Evolutionary conservation across 2,329 filamentous ascomycete genomes (phyloP), one percentile per base, ranked within the genome.

Genomic region (Fusarium annulatum): DNA sequence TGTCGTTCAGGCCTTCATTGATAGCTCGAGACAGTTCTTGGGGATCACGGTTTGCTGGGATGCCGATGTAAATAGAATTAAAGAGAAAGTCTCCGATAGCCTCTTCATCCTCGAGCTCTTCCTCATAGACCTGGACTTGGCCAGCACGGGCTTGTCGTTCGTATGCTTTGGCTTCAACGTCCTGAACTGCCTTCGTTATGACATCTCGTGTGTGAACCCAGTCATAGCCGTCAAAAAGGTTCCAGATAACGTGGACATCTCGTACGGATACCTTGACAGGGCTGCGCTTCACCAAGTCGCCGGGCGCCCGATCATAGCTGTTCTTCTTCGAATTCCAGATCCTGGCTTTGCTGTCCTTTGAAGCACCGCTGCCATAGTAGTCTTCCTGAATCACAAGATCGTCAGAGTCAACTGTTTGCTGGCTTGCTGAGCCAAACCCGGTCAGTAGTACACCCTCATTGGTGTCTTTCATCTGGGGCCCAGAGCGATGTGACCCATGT

Each of bases 41-140:
- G 9, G 95, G 94, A 76, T 98, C 96, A 65, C 92, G 90, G 76
- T 95, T 96, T 16, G 93, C 89, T 1, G 96, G 93, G 23, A 99
- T 93, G 19, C 94, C 95, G 76, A 99, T 98, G 84, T 98, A 99
- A 61, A 99, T 97, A 0, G 96, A 99, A 80, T 99, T 98, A 87
- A 99, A 99, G 21, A 99, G 86, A 76, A 97, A 97, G 80, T 99
- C 97, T 10, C 94, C 95, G 81, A 98, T 97, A 10, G 93, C 93
- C 18, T 91, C 94, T 81, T 95, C 93, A 48, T 95, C 93, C 55
- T 97, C 93, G 28, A 92, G 88, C 30, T 96, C 91, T 41, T 91
- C 92, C 60, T 92, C 93, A 61, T 88, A 86, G 14, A 88, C 84
- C 60, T 88, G 86, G 67, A 89, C 85, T 60, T 90, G 89, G 10